Evolutionary conservation across 345 rosid genomes (phyloP), one percentile per base, ranked within the genome.

Genomic region (Gossypium australe): DNA sequence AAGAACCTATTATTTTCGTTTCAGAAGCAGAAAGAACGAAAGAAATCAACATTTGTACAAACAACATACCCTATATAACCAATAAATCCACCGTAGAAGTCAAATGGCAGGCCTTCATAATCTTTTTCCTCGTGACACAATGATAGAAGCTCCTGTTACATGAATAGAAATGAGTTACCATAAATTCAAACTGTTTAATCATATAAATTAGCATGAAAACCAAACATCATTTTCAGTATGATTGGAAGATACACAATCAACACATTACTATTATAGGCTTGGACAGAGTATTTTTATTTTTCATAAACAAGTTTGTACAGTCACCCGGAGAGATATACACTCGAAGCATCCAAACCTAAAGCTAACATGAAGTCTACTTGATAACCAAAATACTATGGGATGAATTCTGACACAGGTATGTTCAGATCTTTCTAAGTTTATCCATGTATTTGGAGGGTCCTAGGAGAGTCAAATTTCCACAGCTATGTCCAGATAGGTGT

Each of bases 21-120:
- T 43, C 13, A 2, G 25, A 3, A 20, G 55, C 17, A 16, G 52
- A 43, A 29, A 11, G 12, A 55, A 41, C 0, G 20, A 47, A 70
- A 29, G 59, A 81, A 59, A 49, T 57, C 65, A 73, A 71, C 12
- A 70, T 70, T 24, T 49, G 62, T 17, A 73, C 51, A 58, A 78
- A 74, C 13, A 76, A 82, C 92, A 53, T 89, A 93, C 97, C 99
- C 99, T 29, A 95, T 79, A 78, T 90, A 93, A 79, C 99, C 99
- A 41, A 95, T 78, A 84, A 81, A 95, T 84, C 99, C 99, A 82
- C 98, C 99, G 34, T 79, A 82, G 82, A 95, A 95, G 27, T 90
- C 91, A 81, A 95, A 95, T 56, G 99, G 99, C 71, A 95, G 76
- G 65, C 93, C 98, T 76, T 85, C 86, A 57, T 78, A 89, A 84